Evolutionary conservation across 225 moss, liverwort and hornwort genomes (phyloP).

Genomic region (Straminergon stramineum): DNA sequence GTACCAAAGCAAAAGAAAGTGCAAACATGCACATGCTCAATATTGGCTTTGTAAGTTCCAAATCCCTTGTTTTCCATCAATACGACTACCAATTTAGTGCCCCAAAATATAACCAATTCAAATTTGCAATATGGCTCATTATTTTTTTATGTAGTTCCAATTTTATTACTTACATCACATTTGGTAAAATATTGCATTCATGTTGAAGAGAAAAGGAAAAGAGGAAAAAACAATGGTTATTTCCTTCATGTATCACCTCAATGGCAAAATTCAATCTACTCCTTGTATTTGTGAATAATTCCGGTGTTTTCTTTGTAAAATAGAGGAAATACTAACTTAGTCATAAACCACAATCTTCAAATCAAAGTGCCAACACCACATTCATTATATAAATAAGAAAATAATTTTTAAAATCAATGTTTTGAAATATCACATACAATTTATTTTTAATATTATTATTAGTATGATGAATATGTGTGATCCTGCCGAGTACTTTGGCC

Average conservation of each 20-base stretch:
- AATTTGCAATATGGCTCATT: background rate
- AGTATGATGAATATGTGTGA: background rate
- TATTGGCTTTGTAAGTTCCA: slow-evolving; percentile 16
- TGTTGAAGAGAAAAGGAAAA: too few species aligned
- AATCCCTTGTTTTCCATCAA: background rate
- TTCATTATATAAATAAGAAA: background rate
- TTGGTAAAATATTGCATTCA: background rate
- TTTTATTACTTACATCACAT: background rate
- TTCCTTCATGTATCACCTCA: too few species aligned
- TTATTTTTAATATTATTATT: background rate
- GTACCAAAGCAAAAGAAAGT: slow-evolving; percentile 25
- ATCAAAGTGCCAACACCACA: background rate
- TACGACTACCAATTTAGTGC: too few species aligned
- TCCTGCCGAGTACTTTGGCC: background rate
- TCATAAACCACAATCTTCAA: background rate
- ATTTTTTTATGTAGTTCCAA: background rate
- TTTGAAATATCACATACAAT: background rate
- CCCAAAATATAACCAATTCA: too few species aligned
- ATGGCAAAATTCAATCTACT: background rate
- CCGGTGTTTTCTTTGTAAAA: fast-evolving
- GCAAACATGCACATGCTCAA: slow-evolving; percentile 21
- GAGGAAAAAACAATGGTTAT: background rate
- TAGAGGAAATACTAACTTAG: fast-evolving
- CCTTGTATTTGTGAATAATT: background rate
- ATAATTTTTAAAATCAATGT: background rate